Percentiles rank a stretch among this genome's conserved stretches.
Conservation (phyloP, 768 basidiomycete species). For the Tubosaeta sp. region DNA sequence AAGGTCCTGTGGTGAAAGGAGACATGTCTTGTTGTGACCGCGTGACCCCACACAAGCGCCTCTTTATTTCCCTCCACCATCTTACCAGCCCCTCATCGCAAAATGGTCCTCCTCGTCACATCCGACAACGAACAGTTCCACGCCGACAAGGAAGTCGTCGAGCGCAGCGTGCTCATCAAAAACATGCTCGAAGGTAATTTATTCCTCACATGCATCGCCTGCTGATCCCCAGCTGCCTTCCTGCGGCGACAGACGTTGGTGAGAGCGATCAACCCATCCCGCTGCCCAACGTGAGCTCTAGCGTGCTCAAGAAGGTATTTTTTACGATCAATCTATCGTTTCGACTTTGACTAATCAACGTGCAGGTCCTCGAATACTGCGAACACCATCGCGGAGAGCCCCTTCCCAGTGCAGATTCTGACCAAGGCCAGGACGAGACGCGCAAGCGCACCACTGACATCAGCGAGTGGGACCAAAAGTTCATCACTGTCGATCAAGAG, state of each 20-base stretch:
- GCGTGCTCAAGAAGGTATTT: slow-evolving; percentile 85
- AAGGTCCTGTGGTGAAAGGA: slow-evolving; percentile 41
- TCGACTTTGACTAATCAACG: slow-evolving; percentile 1
- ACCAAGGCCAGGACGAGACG: slow-evolving; percentile 85
- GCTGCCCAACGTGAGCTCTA: slow-evolving; percentile 89
- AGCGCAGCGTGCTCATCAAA: slow-evolving; percentile 95
- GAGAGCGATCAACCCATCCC: slow-evolving; percentile 94
- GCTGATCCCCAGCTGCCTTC: neutral
- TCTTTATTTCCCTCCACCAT: neutral
- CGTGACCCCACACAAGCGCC: neutral
- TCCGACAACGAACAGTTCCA: slow-evolving; percentile 95
- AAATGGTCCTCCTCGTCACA: slow-evolving; percentile 83
- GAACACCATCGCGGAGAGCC: slow-evolving; percentile 98
- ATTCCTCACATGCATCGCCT: neutral
- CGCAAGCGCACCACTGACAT: slow-evolving; percentile 99
- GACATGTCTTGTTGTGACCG: neutral
- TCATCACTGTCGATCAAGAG: slow-evolving; percentile 98
- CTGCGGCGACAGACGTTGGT: slow-evolving; percentile 66
- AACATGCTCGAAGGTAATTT: slow-evolving; percentile 95
- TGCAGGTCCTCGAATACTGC: slow-evolving; percentile 97
- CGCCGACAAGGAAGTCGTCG: slow-evolving; percentile 91
- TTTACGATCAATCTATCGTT: slow-evolving; percentile 1
- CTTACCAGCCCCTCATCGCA: slow-evolving; percentile 17
- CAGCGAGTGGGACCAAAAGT: slow-evolving; percentile 99
- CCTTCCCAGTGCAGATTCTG: slow-evolving; percentile 79